phyloP scores from a whole-genome alignment of 139 green algal genomes.

The Chlamydomonas asymmetrica region DNA sequence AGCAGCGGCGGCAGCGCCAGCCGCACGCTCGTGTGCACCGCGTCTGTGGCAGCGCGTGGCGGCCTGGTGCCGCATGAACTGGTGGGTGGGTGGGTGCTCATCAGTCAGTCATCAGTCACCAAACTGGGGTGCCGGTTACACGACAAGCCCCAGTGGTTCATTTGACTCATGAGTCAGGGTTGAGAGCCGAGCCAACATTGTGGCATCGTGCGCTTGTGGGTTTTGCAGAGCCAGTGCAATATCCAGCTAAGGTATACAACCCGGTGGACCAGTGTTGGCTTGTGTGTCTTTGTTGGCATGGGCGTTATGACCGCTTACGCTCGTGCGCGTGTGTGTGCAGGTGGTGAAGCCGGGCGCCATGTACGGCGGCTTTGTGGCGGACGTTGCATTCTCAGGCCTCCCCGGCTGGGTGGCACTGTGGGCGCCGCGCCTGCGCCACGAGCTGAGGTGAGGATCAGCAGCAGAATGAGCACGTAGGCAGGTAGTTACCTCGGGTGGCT shows the following conservation, averaged over 20 bases:
- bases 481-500: neutral
- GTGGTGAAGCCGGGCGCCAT: neutral
- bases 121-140: too few relatives aligned
- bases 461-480: neutral
- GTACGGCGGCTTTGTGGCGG: conserved; percentile 33
- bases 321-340: too few relatives aligned
- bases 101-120: too few relatives aligned
- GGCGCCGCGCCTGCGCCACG: conserved; percentile 23
- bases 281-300: conserved; percentile 13
- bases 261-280: too few relatives aligned
- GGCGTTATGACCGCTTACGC: too few relatives aligned
- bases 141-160: too few relatives aligned
- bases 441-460: conserved; percentile 15
- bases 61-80: conserved; percentile 54
- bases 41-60: conserved; percentile 60
- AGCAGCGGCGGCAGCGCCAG: neutral
- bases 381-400: conserved; percentile 77
- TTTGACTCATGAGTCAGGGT: too few relatives aligned
- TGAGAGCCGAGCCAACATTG: too few relatives aligned
- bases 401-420: conserved; percentile 42
- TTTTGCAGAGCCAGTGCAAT: too few relatives aligned
- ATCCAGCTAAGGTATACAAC: too few relatives aligned
- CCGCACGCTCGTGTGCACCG: conserved; percentile 29
- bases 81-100: too few relatives aligned
- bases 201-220: too few relatives aligned